phyloP scores from a whole-genome alignment of 1,284 basidiomycete species.

The Coniophora puteana region DNA sequence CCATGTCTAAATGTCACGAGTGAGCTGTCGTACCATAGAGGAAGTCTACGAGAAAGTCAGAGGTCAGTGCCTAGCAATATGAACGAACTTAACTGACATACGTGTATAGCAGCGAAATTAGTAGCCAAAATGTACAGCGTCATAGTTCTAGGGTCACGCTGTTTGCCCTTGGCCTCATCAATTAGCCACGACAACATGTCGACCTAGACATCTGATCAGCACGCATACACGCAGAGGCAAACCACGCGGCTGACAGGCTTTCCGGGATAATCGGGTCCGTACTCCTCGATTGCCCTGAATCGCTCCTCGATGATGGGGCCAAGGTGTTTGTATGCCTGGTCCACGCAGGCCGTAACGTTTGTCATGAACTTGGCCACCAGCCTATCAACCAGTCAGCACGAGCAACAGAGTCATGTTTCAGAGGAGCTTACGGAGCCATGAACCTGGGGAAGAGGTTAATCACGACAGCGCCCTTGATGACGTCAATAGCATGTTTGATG shows the following conservation, averaged over 20 bases:
- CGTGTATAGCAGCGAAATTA: conserved; percentile 41
- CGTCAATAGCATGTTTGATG: conserved; percentile 29
- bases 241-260: conserved; percentile 28
- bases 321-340: conserved; percentile 20
- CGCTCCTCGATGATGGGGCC: conserved; percentile 30
- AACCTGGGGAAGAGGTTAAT: conserved; percentile 29
- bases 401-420: neutral
- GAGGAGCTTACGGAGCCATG: conserved; percentile 28
- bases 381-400: conserved; percentile 24
- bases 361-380: conserved; percentile 29
- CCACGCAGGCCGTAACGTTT: conserved; percentile 28
- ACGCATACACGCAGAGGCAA: conserved; percentile 1
- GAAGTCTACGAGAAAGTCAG: conserved; percentile 12
- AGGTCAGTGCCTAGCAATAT: neutral
- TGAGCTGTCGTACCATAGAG: conserved; percentile 39
- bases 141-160: conserved; percentile 16
- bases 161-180: neutral
- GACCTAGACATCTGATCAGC: neutral
- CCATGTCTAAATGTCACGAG: conserved; percentile 34
- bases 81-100: conserved; percentile 34
- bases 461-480: conserved; percentile 25
- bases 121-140: conserved; percentile 37
- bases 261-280: conserved; percentile 8
- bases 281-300: conserved; percentile 18
- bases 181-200: conserved; percentile 1